Conservation (phyloP, 495 filamentous ascomycete genomes). For the Lasiosphaeria ovina region DNA sequence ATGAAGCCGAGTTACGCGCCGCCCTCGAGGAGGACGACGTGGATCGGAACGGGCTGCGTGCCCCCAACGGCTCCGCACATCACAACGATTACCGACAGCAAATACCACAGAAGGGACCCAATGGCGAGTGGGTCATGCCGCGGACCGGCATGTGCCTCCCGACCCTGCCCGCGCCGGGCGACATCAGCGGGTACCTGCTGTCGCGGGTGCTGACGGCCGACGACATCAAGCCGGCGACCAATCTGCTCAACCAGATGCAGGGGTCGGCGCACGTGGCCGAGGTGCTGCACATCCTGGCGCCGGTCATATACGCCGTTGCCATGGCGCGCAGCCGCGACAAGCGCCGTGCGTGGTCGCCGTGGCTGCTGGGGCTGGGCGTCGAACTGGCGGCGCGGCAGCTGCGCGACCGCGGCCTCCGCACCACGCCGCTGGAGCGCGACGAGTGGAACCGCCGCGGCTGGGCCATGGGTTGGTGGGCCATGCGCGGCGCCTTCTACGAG, state of each 20-base stretch:
- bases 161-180: slow-evolving; percentile 69
- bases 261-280: slow-evolving; percentile 76
- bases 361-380: slow-evolving; percentile 82
- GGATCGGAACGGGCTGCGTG: slow-evolving; percentile 5
- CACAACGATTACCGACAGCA: background rate
- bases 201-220: slow-evolving; percentile 92
- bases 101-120: slow-evolving; percentile 21
- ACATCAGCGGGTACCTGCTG: slow-evolving; percentile 82
- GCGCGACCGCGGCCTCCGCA: slow-evolving; percentile 67
- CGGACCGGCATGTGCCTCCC: slow-evolving; percentile 84
- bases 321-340: slow-evolving; percentile 63
- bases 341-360: slow-evolving; percentile 75
- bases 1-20: slow-evolving; percentile 27
- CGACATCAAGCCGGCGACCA: slow-evolving; percentile 86
- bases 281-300: slow-evolving; percentile 84
- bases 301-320: slow-evolving; percentile 82
- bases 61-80: slow-evolving; percentile 11
- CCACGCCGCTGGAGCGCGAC: slow-evolving; percentile 83
- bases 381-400: slow-evolving; percentile 86
- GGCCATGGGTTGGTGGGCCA: slow-evolving; percentile 90
- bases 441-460: slow-evolving; percentile 82
- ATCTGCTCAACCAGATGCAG: slow-evolving; percentile 73
- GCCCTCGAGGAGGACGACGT: slow-evolving; percentile 28
- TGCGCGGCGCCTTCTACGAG: slow-evolving; percentile 95
- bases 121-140: slow-evolving; percentile 86